Conservation (phyloP, 2,329 filamentous ascomycete genomes). For the Meredithiella fracta region DNA sequence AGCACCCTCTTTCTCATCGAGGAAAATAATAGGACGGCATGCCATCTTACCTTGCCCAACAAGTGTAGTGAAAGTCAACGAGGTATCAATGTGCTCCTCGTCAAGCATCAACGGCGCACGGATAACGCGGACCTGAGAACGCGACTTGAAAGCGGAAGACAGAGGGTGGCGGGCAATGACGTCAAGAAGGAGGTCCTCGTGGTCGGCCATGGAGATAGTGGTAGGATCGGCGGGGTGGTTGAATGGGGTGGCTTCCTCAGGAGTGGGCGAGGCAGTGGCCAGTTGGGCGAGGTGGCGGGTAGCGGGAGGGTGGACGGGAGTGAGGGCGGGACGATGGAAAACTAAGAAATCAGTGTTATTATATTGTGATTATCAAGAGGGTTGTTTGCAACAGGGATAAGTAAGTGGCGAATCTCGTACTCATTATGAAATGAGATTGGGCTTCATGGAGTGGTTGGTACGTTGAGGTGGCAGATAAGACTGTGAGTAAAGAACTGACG, state of each 20-base stretch:
- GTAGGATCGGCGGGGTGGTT: constrained; percentile 7
- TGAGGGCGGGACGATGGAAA: constrained; percentile 4
- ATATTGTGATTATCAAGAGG: neutral
- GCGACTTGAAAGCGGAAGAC: constrained; percentile 10
- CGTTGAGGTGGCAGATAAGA: neutral
- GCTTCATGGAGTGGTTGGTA: neutral
- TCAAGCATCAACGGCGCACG: constrained; percentile 13
- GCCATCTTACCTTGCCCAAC: constrained; percentile 12
- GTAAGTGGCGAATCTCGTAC: neutral
- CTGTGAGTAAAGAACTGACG: neutral
- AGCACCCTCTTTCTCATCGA: constrained; percentile 12
- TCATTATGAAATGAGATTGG: neutral
- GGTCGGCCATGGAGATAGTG: constrained; percentile 7
- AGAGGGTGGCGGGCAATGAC: constrained; percentile 12
- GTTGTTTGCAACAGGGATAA: neutral
- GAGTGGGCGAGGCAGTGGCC: constrained; percentile 6
- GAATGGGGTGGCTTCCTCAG: constrained; percentile 7
- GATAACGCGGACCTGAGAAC: constrained; percentile 11
- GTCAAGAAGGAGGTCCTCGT: constrained; percentile 13
- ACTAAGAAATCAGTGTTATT: neutral
- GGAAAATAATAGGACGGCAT: constrained; percentile 14
- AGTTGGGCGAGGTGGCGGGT: constrained; percentile 11
- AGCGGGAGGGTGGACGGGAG: neutral
- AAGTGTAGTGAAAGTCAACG: constrained; percentile 10
- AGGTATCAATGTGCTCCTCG: constrained; percentile 13